These are phyloP conservation scores for Allium fistulosum DNA, from an alignment of 106 monocot species.

Conservation along the genomic window DNA sequence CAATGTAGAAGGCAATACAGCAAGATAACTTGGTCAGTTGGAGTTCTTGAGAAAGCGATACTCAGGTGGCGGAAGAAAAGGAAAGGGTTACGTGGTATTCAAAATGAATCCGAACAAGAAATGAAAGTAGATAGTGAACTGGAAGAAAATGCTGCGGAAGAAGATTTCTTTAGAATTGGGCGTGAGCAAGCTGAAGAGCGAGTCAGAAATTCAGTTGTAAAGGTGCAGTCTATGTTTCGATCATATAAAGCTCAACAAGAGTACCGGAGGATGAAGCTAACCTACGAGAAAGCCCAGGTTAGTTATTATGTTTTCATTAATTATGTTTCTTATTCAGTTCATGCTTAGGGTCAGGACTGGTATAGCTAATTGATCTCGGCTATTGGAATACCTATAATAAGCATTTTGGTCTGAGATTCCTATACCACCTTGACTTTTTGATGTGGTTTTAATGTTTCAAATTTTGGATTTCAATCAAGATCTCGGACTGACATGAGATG, in stretches of 20 bases:
- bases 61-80: conserved; percentile 85
- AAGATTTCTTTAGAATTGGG: conserved; percentile 70
- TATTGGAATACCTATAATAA: too few relatives aligned
- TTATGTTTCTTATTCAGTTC: too few relatives aligned
- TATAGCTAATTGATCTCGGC: too few relatives aligned
- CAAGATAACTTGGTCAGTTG: conserved; percentile 89
- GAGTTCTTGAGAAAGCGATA: conserved; percentile 89
- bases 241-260: conserved; percentile 92
- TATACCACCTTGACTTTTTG: too few relatives aligned
- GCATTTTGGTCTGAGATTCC: too few relatives aligned
- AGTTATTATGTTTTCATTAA: neutral
- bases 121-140: conserved; percentile 20
- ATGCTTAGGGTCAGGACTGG: too few relatives aligned
- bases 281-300: conserved; percentile 68
- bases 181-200: conserved; percentile 88
- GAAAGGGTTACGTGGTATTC: conserved; percentile 80
- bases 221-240: conserved; percentile 93
- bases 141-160: conserved; percentile 45
- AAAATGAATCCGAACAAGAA: conserved; percentile 17
- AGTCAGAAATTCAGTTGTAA: conserved; percentile 63
- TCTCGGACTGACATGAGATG: too few relatives aligned
- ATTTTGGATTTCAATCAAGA: too few relatives aligned
- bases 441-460: too few relatives aligned
- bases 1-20: conserved; percentile 62
- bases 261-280: conserved; percentile 74